These are phyloP conservation scores for Lathyrus tuberosus DNA, from an alignment of 306 rosid genomes.

Conservation along the genomic window DNA sequence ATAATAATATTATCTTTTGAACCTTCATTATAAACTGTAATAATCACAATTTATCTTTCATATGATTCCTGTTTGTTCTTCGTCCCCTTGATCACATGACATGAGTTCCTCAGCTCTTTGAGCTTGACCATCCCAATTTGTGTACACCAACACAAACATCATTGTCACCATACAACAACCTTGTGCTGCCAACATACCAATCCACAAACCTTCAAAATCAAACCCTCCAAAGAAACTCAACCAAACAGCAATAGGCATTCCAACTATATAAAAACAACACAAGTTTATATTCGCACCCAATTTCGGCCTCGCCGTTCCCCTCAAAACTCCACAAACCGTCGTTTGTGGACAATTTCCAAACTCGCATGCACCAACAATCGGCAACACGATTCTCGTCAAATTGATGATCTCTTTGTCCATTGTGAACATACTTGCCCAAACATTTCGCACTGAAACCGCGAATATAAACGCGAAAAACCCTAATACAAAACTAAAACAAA, in stretches of 20 bases:
- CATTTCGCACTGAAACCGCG: constrained; percentile 59
- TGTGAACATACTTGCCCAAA: constrained; percentile 86
- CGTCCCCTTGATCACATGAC: constrained; percentile 32
- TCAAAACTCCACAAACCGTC: constrained; percentile 77
- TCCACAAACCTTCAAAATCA: constrained; percentile 81
- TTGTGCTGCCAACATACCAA: constrained; percentile 80
- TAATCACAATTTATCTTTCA: neutral
- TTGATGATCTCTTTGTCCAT: constrained; percentile 59
- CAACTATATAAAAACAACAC: constrained; percentile 78
- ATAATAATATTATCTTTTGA: too few relatives aligned
- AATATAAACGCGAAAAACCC: constrained; percentile 68
- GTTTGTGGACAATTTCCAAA: constrained; percentile 94
- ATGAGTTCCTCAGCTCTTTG: constrained; percentile 68
- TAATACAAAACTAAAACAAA: constrained; percentile 56
- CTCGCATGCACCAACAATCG: constrained; percentile 79
- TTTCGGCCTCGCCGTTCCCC: constrained; percentile 85
- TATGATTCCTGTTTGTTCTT: neutral
- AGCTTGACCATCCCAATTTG: constrained; percentile 76
- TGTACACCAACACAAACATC: constrained; percentile 62
- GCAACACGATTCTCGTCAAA: constrained; percentile 66
- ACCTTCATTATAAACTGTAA: neutral
- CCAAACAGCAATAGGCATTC: constrained; percentile 83
- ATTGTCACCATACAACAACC: constrained; percentile 68
- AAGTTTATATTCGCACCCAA: constrained; percentile 80
- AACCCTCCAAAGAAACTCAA: constrained; percentile 65